A percentile compares a stretch with the other conserved stretches of the same genome.
Evolutionary conservation across 768 basidiomycete genomes (phyloP).

Genomic region (Hortiboletus campestris): DNA sequence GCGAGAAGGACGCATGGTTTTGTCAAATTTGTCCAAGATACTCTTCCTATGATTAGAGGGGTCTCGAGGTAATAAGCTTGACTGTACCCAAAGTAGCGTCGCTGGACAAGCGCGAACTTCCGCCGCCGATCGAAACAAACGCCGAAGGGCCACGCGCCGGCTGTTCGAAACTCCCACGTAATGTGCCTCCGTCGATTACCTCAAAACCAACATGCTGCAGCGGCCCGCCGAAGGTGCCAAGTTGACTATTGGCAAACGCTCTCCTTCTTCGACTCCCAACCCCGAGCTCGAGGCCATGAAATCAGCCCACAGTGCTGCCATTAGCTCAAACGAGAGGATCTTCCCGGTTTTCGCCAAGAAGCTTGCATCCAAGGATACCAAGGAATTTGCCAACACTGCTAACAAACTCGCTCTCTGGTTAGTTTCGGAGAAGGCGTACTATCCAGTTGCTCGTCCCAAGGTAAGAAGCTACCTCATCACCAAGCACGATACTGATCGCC

Average conservation of each 20-base stretch:
- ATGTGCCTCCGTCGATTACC: not conserved
- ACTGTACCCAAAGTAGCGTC: too few species aligned
- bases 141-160: too few species aligned
- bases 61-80: too few species aligned
- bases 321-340: conserved; percentile 35
- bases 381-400: conserved; percentile 21
- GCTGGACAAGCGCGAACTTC: too few species aligned
- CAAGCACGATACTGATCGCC: conserved; percentile 4
- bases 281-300: conserved; percentile 11
- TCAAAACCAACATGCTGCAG: conserved; percentile 16
- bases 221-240: conserved; percentile 6
- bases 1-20: too few species aligned
- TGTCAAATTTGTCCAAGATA: too few species aligned
- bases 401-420: conserved; percentile 47
- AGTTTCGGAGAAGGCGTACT: conserved; percentile 49
- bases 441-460: conserved; percentile 46
- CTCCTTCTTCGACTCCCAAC: not conserved
- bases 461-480: conserved; percentile 30
- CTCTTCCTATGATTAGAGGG: too few species aligned
- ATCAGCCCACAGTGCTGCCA: conserved; percentile 16
- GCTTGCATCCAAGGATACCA: conserved; percentile 30
- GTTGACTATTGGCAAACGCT: not conserved
- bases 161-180: conserved; percentile 3
- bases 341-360: conserved; percentile 36
- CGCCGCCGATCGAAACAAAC: too few species aligned